Evolutionary conservation across 352 stramenopile genomes (phyloP), one percentile per base, ranked within the genome.

Genomic region (Phytophthora europaea): DNA sequence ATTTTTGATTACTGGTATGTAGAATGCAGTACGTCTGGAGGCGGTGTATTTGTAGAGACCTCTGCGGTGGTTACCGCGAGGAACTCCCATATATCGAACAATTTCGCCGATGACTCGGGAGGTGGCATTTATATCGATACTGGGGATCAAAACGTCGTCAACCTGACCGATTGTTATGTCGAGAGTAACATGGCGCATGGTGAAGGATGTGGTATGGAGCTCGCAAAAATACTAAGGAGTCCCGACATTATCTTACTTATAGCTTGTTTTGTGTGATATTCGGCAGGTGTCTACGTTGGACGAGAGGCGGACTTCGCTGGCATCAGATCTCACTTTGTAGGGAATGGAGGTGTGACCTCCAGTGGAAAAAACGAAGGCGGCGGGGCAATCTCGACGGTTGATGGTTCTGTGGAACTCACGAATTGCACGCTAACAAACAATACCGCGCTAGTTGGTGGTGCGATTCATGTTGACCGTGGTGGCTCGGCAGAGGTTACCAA

Each of bases 331-430:
- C 43, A 54, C 0, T 93, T 82, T 52, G 28, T 67, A 0, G 64
- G 56, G 12, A 93, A 93, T 56, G 80, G 80, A 33, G 80, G 82
- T 1, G 45, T 90, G 13, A 83, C 74, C 0, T 47, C 64, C 0
- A 88, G 80, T 7, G 85, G 85, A 1, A 93, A 86, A 63, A 93
- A 80, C 31, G 85, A 93, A 73, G 75, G 50, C 1, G 85, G 85
- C 4, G 85, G 85, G 1, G 85, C 70, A 0, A 82, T 93, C n/a
- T 73, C 79, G 13, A 52, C 67, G 6, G 60, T 83, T 13, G 85
- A 91, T 61, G 83, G 72, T 0, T 59, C 58, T 12, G 55, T 90
- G 13, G 69, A 78, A 2, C 54, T 91, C 31, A 61, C 53, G 1
- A 61, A 34, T 9, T 85, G 82, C 22, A 53, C 33, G 5, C 72